A percentile compares a stretch with the other conserved stretches of the same genome.
Evolutionary conservation across 2,329 filamentous ascomycete genomes (phyloP).

Genomic region (Pseudophaeomoniella oleicola): DNA sequence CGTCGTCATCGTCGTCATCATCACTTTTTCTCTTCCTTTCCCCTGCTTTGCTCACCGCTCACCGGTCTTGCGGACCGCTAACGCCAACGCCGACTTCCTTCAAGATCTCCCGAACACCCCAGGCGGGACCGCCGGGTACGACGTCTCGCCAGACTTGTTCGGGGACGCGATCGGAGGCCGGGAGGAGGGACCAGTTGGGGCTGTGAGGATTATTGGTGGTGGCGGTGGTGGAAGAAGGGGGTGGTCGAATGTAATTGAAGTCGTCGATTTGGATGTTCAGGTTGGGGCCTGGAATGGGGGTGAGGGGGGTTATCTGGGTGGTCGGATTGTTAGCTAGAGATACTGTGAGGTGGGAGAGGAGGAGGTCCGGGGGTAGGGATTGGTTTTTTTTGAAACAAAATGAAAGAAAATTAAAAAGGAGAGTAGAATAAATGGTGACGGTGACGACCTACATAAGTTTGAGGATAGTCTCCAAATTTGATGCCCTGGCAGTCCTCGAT

Average conservation of each 20-base stretch:
- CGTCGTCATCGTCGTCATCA: no score
- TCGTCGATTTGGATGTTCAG: constrained; percentile 88
- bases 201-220: constrained; percentile 33
- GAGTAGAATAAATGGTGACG: not conserved
- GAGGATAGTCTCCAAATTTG: constrained; percentile 64
- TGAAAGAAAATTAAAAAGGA: constrained; percentile 1
- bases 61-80: no score
- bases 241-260: constrained; percentile 89
- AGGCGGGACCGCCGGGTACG: constrained; percentile 48
- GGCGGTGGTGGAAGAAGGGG: constrained; percentile 26
- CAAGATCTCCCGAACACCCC: constrained; percentile 52
- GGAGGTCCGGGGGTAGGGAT: not conserved
- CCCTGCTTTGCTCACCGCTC: no score
- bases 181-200: constrained; percentile 71
- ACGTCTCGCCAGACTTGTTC: constrained; percentile 55
- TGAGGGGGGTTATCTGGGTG: not conserved
- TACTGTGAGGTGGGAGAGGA: not conserved
- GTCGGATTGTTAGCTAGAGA: not conserved
- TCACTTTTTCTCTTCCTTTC: no score
- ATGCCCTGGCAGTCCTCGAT: constrained; percentile 77
- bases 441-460: constrained; percentile 46
- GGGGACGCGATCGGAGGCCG: constrained; percentile 41
- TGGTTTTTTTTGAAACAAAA: not conserved
- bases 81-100: constrained; percentile 18
- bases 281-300: constrained; percentile 32